A percentile compares a stretch with the other conserved stretches of the same genome.
phyloP scores from a whole-genome alignment of 352 stramenopile species.

The Phytopythium sindhum region DNA sequence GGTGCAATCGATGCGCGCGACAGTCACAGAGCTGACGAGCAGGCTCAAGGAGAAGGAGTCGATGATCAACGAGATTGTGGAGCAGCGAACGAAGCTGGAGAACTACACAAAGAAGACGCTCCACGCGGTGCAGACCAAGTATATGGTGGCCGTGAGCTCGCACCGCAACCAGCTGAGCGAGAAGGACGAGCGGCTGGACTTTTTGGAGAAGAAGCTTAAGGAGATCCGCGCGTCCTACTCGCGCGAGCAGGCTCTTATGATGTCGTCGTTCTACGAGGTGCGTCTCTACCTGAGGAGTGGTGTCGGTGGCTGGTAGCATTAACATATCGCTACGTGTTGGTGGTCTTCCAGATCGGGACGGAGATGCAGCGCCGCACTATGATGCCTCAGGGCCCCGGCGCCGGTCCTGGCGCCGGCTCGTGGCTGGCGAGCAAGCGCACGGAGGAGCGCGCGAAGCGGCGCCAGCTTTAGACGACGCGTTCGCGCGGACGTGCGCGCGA shows the following conservation, averaged over 20 bases:
- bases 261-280: slow-evolving; percentile 89
- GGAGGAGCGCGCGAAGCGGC: slow-evolving; percentile 80
- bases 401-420: slow-evolving; percentile 45
- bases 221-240: slow-evolving; percentile 74
- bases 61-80: slow-evolving; percentile 83
- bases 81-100: slow-evolving; percentile 85
- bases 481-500: neutral
- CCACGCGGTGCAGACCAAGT: slow-evolving; percentile 89
- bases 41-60: slow-evolving; percentile 88
- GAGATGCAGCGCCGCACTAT: slow-evolving; percentile 88
- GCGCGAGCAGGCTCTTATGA: slow-evolving; percentile 85
- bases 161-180: slow-evolving; percentile 88
- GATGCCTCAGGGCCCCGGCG: slow-evolving; percentile 68
- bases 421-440: slow-evolving; percentile 84
- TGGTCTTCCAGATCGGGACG: slow-evolving; percentile 59
- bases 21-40: slow-evolving; percentile 75
- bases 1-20: slow-evolving; percentile 73
- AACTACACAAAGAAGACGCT: slow-evolving; percentile 91
- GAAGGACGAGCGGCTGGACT: slow-evolving; percentile 80
- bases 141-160: slow-evolving; percentile 87
- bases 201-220: slow-evolving; percentile 87
- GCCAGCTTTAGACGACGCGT: slow-evolving; percentile 40
- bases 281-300: neutral
- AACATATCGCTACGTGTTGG: neutral
- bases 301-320: neutral